Evolutionary conservation across 257 asterid species (phyloP), one percentile per base, ranked within the genome.

Genomic region (Petunia axillaris): DNA sequence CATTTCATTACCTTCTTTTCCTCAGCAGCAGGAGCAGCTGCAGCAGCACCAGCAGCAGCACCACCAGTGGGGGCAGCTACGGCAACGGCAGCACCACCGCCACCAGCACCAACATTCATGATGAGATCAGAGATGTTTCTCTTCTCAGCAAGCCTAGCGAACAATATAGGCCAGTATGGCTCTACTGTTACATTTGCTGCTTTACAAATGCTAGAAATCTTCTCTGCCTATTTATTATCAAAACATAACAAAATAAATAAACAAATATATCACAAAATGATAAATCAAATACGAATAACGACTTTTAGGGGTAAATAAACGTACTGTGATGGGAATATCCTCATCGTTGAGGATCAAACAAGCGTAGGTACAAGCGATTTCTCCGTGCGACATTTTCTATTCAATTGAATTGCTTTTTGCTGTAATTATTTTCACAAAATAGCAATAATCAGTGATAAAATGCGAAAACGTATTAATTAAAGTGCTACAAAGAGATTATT

Each of bases 121-220:
- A 92, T 67, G 6, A 92, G 93, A 80, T 92, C 94, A 71, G 82
- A 91, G 8, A 92, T 50, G 52, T 88, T 92, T 81, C 76, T 89
- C 89, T 91, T 92, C 89, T 92, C 94, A 78, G 89, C 85, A 8
- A 93, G 94, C 91, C 89, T 91, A 1, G 92, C 87, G 54, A 91
- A 89, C 43, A 93, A 88, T 64, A 89, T 88, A 39, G 94, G 93
- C 97, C 97, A 93, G 76, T 93, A 91, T 6, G 97, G 91, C 46
- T 93, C 97, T 4, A 90, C 86, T n/a, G 86, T 76, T 79, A 92
- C 39, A 83, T 87, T 84, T 13, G 95, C 97, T 6, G 93, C 91
- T 83, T 88, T 85, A 57, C 89, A 79, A 52, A 91, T 59, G 1
- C 91, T 66, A 7, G 88, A 76, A 6, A 92, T 88, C 77, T 92